phyloP scores from a whole-genome alignment of 352 stramenopile species.

The Phytophthora niederhauseri region DNA sequence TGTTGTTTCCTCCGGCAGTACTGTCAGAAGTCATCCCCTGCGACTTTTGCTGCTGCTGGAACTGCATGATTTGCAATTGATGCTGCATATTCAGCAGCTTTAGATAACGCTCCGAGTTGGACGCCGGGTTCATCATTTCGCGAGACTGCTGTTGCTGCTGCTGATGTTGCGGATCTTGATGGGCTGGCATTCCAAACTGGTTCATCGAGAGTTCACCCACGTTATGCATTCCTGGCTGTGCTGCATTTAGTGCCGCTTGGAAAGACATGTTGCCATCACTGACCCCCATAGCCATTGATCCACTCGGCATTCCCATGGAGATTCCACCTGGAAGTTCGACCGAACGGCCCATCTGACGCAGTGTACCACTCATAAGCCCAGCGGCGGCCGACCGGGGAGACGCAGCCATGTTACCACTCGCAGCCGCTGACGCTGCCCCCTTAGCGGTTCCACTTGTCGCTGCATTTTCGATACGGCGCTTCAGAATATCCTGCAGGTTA shows the following conservation, averaged over 20 bases:
- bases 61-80: slow-evolving; percentile 86
- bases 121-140: slow-evolving; percentile 49
- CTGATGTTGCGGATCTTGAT: slow-evolving; percentile 47
- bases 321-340: slow-evolving; percentile 23
- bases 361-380: slow-evolving; percentile 39
- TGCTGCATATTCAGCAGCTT: slow-evolving; percentile 89
- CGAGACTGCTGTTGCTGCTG: slow-evolving; percentile 34
- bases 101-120: slow-evolving; percentile 80
- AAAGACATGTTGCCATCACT: slow-evolving; percentile 39
- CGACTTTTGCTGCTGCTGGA: slow-evolving; percentile 76
- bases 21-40: slow-evolving; percentile 39
- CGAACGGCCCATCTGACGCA: slow-evolving; percentile 30
- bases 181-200: slow-evolving; percentile 40
- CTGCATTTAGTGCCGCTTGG: slow-evolving; percentile 41
- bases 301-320: slow-evolving; percentile 32
- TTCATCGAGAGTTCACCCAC: slow-evolving; percentile 33
- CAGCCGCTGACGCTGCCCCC: slow-evolving; percentile 5
- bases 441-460: slow-evolving; percentile 34
- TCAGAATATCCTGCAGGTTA: slow-evolving; percentile 88
- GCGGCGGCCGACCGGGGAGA: slow-evolving; percentile 44
- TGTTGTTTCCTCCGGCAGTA: slow-evolving; percentile 37
- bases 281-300: slow-evolving; percentile 29
- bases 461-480: slow-evolving; percentile 70
- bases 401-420: slow-evolving; percentile 24
- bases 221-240: slow-evolving; percentile 38